These are phyloP conservation scores for Daldinia bambusicola DNA, from an alignment of 495 filamentous ascomycete genomes.

Conservation along the genomic window DNA sequence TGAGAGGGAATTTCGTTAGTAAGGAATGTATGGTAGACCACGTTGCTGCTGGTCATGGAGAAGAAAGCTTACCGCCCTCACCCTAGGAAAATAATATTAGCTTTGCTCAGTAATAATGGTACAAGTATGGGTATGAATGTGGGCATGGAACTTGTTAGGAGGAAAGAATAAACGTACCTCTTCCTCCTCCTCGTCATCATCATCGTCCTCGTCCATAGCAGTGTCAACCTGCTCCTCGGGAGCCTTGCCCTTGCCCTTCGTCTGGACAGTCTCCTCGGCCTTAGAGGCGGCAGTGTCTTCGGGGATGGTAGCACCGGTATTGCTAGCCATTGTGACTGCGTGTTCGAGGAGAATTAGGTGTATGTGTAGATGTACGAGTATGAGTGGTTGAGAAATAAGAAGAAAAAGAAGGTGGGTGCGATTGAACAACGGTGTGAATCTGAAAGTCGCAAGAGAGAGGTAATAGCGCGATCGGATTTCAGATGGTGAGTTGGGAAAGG, in stretches of 20 bases:
- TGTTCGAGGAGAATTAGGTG: constrained; percentile 13
- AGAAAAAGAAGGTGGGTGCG: constrained; percentile 18
- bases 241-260: constrained; percentile 72
- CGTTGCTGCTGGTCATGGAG: constrained; percentile 22
- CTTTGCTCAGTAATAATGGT: constrained; percentile 4
- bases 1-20: constrained; percentile 12
- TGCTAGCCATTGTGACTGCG: constrained; percentile 50
- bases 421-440: constrained; percentile 36
- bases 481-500: constrained; percentile 24
- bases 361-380: constrained; percentile 10
- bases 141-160: not conserved
- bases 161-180: constrained; percentile 59
- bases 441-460: constrained; percentile 21
- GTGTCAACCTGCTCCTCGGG: constrained; percentile 63
- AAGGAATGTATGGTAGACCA: constrained; percentile 31
- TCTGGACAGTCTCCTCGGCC: constrained; percentile 42
- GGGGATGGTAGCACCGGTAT: constrained; percentile 52
- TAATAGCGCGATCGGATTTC: constrained; percentile 42
- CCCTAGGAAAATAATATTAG: constrained; percentile 42
- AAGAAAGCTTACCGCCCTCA: constrained; percentile 56
- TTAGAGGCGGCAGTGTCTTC: constrained; percentile 47
- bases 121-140: too few species aligned
- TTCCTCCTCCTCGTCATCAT: constrained; percentile 70
- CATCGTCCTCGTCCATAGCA: constrained; percentile 75
- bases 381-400: constrained; percentile 2